Base-by-base conservation (phyloP, 2,329 filamentous ascomycete genomes). In the Fusarium foetens region DNA sequence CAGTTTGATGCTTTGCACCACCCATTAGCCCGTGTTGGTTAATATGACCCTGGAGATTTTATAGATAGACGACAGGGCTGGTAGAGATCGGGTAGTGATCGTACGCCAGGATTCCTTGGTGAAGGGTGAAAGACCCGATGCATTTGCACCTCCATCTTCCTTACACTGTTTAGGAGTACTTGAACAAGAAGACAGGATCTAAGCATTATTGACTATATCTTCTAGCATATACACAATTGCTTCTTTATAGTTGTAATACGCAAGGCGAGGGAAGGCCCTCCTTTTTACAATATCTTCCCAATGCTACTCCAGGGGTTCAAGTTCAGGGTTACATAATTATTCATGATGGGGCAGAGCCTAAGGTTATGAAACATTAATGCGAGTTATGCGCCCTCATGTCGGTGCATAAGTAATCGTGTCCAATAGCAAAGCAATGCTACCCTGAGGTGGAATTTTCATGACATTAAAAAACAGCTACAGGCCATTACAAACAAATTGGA, bases 401-500 rank as follows among this genome's bases (percentile, higher is more conserved):
- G 1, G 11, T 25, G 11, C 8, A 35, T 35, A 51, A 35, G 7
- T 35, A 19, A 19, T 19, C 8, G 25, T 6, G 25, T 25, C 6
- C 2, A 25, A 13, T 27, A 12, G 3, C 3, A 36, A 52, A 27
- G 5, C 3, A 21, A 21, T 5, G 9, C 12, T 3, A 5, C 17
- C 6, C 13, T 11, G 7, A 6, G n/a, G 6, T 9, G 9, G 31
- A 16, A 3, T 13, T 17, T 5, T 0, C 10, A 13, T 5, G 3
- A 12, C 16, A 12, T 17, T 2, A 1, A 48, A 23, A 0, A 23
- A 23, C 21, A 23, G 8, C 2, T 6, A 19, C 0, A 19, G 8
- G 27, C 0, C 7, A 19, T 23, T 12, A 9, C 3, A 27, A 6
- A 9, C 17, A 27, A 6, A 19, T 14, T 19, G 4, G 3, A 21